These are phyloP conservation scores for Quercus lobata DNA, from an alignment of 331 rosid genomes.

Conservation along the genomic window DNA sequence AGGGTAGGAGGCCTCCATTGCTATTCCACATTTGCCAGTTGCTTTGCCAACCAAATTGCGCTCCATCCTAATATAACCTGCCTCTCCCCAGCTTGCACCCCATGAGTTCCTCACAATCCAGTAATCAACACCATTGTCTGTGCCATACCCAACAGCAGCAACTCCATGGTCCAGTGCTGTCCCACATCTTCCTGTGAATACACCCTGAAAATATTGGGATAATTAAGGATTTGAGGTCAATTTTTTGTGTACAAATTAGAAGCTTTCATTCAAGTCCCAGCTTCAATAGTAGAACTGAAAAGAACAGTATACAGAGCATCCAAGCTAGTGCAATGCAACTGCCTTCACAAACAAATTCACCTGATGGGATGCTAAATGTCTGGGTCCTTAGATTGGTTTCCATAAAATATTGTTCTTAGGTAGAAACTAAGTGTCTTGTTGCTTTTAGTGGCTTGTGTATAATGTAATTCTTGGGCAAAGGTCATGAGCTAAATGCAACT, in stretches of 20 bases:
- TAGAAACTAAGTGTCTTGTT: background rate
- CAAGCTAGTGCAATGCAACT: background rate
- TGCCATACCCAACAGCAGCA: conserved; percentile 78
- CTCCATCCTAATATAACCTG: conserved; percentile 65
- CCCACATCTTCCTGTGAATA: conserved; percentile 78
- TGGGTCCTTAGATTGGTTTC: background rate
- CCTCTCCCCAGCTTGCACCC: conserved; percentile 87
- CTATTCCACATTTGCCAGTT: conserved; percentile 84
- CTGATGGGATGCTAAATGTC: background rate
- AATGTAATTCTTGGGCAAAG: background rate
- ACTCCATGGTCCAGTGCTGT: conserved; percentile 91
- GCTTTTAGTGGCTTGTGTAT: background rate
- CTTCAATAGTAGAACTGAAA: background rate
- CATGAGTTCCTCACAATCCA: conserved; percentile 96
- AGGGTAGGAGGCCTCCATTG: conserved; percentile 88
- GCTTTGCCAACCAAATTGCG: conserved; percentile 47
- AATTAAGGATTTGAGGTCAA: background rate
- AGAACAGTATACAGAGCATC: background rate
- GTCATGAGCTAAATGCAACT: background rate
- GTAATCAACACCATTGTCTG: conserved; percentile 61
- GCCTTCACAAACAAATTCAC: background rate
- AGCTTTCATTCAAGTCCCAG: background rate
- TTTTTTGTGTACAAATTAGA: background rate
- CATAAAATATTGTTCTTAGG: background rate
- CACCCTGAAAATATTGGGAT: conserved; percentile 45